Evolutionary conservation across 352 stramenopile species (phyloP).

Genomic region (Phytophthora sansomeana): DNA sequence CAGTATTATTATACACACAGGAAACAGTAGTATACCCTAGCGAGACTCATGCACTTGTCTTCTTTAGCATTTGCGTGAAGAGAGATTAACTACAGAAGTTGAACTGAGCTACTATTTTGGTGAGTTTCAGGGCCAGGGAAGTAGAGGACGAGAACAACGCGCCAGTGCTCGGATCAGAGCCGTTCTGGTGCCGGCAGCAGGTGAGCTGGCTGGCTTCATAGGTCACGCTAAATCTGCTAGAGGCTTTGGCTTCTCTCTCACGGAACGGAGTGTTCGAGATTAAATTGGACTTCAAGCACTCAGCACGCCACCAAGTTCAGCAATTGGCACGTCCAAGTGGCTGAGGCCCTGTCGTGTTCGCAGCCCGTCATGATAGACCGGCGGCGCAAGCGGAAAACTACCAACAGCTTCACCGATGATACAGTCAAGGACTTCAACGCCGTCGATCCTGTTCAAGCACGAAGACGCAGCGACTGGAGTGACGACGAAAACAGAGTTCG

Average conservation of each 20-base stretch:
- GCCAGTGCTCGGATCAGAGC: conserved; percentile 11
- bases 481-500: conserved; percentile 28
- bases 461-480: conserved; percentile 36
- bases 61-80: no score
- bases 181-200: conserved; percentile 15
- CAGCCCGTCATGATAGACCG: conserved; percentile 47
- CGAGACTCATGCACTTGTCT: no score
- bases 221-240: not conserved
- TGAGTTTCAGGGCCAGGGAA: not conserved
- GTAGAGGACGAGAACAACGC: conserved; percentile 14
- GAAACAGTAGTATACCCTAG: not conserved
- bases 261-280: conserved; percentile 5
- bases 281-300: conserved; percentile 21
- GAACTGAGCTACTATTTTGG: conserved; percentile 13
- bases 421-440: conserved; percentile 49
- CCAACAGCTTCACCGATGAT: conserved; percentile 33
- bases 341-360: conserved; percentile 8
- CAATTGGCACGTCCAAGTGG: conserved; percentile 6
- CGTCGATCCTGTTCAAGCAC: conserved; percentile 20
- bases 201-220: not conserved
- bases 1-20: not conserved
- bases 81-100: not conserved
- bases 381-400: conserved; percentile 43
- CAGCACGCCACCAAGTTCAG: not conserved
- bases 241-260: conserved; percentile 19